Evolutionary conservation across 2,329 filamentous ascomycete genomes (phyloP), one percentile per base, ranked within the genome.

Genomic region (Calonectria multiphialidica): DNA sequence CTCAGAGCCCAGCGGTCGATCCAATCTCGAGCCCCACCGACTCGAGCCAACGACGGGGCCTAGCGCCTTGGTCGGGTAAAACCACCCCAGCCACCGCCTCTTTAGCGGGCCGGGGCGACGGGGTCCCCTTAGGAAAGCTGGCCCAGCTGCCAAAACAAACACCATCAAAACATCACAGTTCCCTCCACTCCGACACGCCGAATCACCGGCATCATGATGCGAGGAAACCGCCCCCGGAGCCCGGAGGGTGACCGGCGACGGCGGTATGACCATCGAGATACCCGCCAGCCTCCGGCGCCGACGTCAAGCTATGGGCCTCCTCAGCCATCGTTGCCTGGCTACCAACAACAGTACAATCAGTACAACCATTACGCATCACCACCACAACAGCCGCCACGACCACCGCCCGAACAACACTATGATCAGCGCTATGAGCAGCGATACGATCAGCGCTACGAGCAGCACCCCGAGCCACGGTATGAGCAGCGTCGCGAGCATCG

Each of bases 141-240:
- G 74, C 70, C 62, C 66, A 76, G 76, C 71, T 74, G 74, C 73
- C 74, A 79, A 79, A 80, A 79, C 78, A 80, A 80, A 80, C 79
- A 77, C 70, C 75, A 75, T 74, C 77, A 76, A 78, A 77, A 77
- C 75, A 76, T 75, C 66, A 62, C 50, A 55, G 47, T 61, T 64
- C 49, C 40, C 49, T 64, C 59, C 72, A 72, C 68, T 75, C 73
- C 75, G 75, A 74, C 74, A 75, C 74, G 70, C 69, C 74, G 78
- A 72, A 76, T 72, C 69, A 76, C 75, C 79, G 79, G 76, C 76
- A 84, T 80, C 81, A 90, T 88, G 87, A 88, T 89, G 88, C 85
- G 87, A 84, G 86, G 87, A 80, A 84, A 86, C 83, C 88, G 88
- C 81, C 87, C 87, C 79, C 87, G 88, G 84, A 90, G 88, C 83